Percentiles rank a stretch among this genome's conserved stretches.
Evolutionary conservation across 139 green algal genomes (phyloP).

Genomic region (Coelastrella sp.): DNA sequence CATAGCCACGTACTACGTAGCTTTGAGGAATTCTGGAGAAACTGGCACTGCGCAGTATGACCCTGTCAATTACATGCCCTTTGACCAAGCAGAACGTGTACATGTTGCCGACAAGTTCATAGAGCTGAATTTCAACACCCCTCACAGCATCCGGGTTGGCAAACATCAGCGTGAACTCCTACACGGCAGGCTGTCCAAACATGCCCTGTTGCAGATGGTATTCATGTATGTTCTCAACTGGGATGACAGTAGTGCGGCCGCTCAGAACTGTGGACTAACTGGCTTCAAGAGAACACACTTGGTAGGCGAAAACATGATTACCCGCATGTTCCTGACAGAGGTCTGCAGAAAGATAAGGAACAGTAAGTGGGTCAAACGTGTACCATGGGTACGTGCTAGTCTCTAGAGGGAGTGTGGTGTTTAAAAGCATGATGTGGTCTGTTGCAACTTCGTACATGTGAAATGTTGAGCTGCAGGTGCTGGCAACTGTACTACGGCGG

Average conservation of each 20-base stretch:
- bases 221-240: not conserved
- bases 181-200: not conserved
- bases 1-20: not conserved
- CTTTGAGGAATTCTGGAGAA: not conserved
- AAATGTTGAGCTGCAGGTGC: no score
- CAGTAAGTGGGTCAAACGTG: not conserved
- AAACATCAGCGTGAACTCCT: not conserved
- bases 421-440: no score
- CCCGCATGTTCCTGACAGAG: not conserved
- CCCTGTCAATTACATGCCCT: not conserved
- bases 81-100: not conserved
- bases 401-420: no score
- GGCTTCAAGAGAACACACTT: not conserved
- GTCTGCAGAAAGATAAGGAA: not conserved
- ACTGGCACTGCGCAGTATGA: not conserved
- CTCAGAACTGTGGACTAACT: not conserved
- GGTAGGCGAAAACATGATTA: not conserved
- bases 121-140: not conserved
- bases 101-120: not conserved
- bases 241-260: not conserved
- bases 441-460: no score
- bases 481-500: no score
- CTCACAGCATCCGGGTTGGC: not conserved
- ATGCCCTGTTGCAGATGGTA: not conserved
- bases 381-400: not conserved